Evolutionary conservation across 2,329 filamentous ascomycete genomes (phyloP).

Genomic region (Phaeophleospora eucalypticola): DNA sequence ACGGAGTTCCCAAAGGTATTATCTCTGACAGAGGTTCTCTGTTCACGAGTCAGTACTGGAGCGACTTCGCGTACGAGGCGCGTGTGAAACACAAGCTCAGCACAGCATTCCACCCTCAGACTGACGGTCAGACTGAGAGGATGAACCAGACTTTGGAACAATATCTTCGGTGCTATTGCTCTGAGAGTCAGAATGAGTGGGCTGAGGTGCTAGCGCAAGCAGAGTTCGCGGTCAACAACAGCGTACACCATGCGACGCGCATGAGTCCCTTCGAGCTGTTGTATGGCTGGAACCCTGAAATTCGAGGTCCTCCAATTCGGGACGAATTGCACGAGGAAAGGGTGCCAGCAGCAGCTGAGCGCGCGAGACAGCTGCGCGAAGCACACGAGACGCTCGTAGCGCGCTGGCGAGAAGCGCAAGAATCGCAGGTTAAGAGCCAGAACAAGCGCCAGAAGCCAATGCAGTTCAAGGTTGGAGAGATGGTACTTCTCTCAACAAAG

Average conservation of each 20-base stretch:
- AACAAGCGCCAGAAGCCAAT: not conserved
- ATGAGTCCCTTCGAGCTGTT: not conserved
- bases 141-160: slow-evolving; percentile 1
- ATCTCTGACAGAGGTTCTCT: not conserved
- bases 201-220: not conserved
- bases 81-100: not conserved
- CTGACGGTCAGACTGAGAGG: not conserved
- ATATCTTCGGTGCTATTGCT: not conserved
- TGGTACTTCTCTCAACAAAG: not conserved
- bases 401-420: not conserved
- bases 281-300: not conserved
- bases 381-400: not conserved
- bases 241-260: not conserved
- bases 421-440: not conserved
- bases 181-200: not conserved
- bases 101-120: slow-evolving; percentile 2
- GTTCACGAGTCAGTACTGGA: not conserved
- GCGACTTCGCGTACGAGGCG: not conserved
- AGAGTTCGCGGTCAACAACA: not conserved
- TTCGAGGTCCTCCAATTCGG: not conserved
- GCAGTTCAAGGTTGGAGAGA: not conserved
- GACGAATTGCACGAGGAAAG: not conserved
- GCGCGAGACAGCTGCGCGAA: not conserved
- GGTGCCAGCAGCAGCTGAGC: not conserved
- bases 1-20: not conserved